Conservation (phyloP, 768 basidiomycete species). For the Psilocybe azurescens region DNA sequence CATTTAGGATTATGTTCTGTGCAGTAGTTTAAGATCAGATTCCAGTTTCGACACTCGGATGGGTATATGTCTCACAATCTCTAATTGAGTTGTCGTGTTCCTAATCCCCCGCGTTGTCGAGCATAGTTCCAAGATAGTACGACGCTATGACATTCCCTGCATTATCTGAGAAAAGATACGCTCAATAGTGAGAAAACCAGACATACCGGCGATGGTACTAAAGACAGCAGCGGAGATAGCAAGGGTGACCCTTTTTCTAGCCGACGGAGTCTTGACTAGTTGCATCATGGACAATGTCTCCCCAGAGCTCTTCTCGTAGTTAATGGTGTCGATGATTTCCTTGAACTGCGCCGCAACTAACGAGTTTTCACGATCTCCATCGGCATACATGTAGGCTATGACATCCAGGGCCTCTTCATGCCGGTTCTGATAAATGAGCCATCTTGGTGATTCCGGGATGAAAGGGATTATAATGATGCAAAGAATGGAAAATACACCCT, state of each 20-base stretch:
- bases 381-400: slow-evolving; percentile 19
- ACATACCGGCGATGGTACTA: slow-evolving; percentile 23
- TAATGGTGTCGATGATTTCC: slow-evolving; percentile 17
- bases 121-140: slow-evolving; percentile 24
- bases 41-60: background rate
- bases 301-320: slow-evolving; percentile 16
- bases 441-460: slow-evolving; percentile 45
- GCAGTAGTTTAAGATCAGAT: background rate
- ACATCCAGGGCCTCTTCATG: slow-evolving; percentile 16
- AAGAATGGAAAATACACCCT: slow-evolving; percentile 34
- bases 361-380: slow-evolving; percentile 11
- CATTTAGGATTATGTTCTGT: slow-evolving; percentile 23
- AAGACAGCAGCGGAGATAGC: slow-evolving; percentile 22
- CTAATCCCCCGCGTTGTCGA: slow-evolving; percentile 21
- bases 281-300: slow-evolving; percentile 15
- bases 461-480: slow-evolving; percentile 34
- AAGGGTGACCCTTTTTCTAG: slow-evolving; percentile 19
- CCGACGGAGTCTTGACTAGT: slow-evolving; percentile 17
- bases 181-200: background rate
- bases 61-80: slow-evolving; percentile 14
- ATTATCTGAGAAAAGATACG: background rate
- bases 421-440: slow-evolving; percentile 29
- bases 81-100: slow-evolving; percentile 17
- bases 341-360: slow-evolving; percentile 16
- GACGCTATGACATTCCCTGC: slow-evolving; percentile 23